A percentile compares a stretch with the other conserved stretches of the same genome.
These are phyloP conservation scores for Solanum chacoense DNA, from an alignment of 305 asterid genomes.

Conservation along the genomic window DNA sequence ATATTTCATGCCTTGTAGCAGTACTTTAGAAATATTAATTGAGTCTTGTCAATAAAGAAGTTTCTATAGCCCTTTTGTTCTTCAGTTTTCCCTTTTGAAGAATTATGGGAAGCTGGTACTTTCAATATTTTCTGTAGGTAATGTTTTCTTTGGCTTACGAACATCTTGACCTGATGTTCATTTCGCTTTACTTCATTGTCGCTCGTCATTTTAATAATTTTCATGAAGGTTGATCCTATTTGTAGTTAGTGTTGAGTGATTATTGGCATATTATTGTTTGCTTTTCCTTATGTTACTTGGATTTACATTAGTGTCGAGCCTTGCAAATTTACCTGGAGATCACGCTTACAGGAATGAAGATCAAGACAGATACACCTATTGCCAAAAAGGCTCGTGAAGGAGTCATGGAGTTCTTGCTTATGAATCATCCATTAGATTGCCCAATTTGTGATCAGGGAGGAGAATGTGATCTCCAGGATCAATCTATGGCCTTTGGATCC, in stretches of 20 bases:
- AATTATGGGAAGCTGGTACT: neutral
- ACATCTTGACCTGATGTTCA: neutral
- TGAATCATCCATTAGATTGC: constrained; percentile 85
- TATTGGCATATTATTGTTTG: neutral
- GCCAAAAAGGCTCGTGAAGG: constrained; percentile 99
- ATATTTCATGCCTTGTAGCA: neutral
- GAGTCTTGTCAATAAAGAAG: neutral
- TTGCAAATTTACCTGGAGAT: neutral
- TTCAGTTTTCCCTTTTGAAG: neutral
- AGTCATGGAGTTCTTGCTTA: constrained; percentile 90
- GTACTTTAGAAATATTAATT: neutral
- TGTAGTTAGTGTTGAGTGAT: neutral
- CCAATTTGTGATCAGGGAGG: constrained; percentile 99
- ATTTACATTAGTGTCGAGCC: neutral
- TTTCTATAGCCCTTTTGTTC: neutral
- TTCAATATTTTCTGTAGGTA: neutral
- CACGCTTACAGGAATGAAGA: constrained; percentile 68
- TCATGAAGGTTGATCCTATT: neutral
- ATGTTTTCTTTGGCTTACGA: neutral
- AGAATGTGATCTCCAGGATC: constrained; percentile 97
- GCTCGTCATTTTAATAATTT: neutral
- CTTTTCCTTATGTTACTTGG: neutral
- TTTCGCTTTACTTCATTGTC: neutral
- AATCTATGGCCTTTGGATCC: constrained; percentile 98
- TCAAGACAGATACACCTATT: constrained; percentile 83